Conservation (phyloP, 1,139 yeast species). For the Geotrichum carabidarum region DNA sequence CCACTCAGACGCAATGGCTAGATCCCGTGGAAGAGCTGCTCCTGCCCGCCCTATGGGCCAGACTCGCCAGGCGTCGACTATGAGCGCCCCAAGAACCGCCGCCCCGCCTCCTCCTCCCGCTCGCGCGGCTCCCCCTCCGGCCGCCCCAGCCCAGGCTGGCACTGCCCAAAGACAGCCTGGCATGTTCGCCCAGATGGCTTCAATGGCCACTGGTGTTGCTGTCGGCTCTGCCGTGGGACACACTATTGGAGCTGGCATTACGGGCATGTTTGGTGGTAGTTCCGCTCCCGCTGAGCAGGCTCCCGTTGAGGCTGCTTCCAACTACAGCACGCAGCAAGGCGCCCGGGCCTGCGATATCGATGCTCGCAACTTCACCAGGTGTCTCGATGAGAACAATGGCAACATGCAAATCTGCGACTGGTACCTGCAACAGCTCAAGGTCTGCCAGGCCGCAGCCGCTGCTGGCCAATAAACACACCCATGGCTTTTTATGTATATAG, state of each 20-base stretch:
- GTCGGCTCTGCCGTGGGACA: constrained; percentile 97
- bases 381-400: constrained; percentile 88
- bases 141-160: constrained; percentile 37
- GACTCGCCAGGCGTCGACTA: constrained; percentile 69
- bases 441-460: constrained; percentile 93
- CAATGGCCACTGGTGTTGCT: constrained; percentile 99
- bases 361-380: constrained; percentile 91
- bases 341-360: constrained; percentile 76
- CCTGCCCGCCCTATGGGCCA: constrained; percentile 47
- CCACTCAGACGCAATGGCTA: constrained; percentile 43
- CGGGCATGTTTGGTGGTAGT: constrained; percentile 84
- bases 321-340: constrained; percentile 34
- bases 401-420: constrained; percentile 96
- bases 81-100: constrained; percentile 53
- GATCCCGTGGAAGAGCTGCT: constrained; percentile 47
- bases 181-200: constrained; percentile 92
- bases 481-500: neutral
- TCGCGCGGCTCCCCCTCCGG: constrained; percentile 40
- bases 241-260: constrained; percentile 90
- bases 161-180: constrained; percentile 72
- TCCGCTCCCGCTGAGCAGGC: constrained; percentile 45
- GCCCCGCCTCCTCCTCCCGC: constrained; percentile 41
- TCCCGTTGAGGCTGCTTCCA: constrained; percentile 18
- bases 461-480: constrained; percentile 58
- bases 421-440: constrained; percentile 93